Evolutionary conservation across 176 grass and related monocot species (phyloP), one percentile per base, ranked within the genome.

Genomic region (Ananas comosus): DNA sequence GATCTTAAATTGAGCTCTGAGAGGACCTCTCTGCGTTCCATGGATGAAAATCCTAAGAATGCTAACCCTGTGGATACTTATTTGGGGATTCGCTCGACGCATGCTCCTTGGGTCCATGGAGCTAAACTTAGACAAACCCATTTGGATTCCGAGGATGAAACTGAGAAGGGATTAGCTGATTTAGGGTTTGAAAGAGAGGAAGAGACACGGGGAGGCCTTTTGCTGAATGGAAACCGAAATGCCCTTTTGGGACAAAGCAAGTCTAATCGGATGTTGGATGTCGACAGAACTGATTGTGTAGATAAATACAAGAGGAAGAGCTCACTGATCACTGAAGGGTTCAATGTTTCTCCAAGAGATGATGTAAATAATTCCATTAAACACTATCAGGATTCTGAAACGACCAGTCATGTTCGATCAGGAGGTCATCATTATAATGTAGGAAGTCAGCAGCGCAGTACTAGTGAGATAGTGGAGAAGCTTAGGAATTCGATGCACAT

Each of bases 91-190:
- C 70, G 63, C 50, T 22, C 67, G 21, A 33, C 71, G 27, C 58
- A 68, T 29, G 76, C 85, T 58, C 85, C 85, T 11, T 87, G 82
- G 89, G 75, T 72, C 65, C 85, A 85, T 67, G 82, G 76, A 72
- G 73, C 75, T 28, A 48, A 66, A 18, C 49, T 52, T 51, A 17
- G 49, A 13, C 12, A 58, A 16, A 74, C 65, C 2, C 11, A 12
- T 21, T 63, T 50, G n/a, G 33, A 50, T 59, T 50, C 65, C n/a
- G 13, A 53, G 22, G 69, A 73, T 24, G 33, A 23, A 74, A 57
- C 65, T 21, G 16, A 49, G 0, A 74, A 51, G 27, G 59, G 53
- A 19, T n/a, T 22, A 52, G 16, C 51, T 2, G 51, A 22, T 11
- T 25, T 24, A 77, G 73, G 25, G 52, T 68, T 69, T 68, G 42